Evolutionary conservation across 2,329 filamentous ascomycete genomes (phyloP).

Genomic region (Cytospora schulzeri): DNA sequence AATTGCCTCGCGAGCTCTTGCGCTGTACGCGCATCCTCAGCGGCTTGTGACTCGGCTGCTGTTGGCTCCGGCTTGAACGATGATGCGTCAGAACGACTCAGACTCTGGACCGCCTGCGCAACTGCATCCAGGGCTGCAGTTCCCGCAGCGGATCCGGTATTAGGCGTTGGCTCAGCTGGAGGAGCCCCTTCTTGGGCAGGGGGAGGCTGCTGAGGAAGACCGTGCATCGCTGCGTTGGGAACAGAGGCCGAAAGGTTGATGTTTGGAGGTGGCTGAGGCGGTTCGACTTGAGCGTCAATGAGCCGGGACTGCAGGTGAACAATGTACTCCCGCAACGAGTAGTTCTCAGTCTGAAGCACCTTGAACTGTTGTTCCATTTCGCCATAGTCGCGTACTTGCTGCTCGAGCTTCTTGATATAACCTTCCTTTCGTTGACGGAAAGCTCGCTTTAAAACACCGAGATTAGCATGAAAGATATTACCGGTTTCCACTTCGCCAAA

Average conservation of each 20-base stretch:
- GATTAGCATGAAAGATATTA: constrained; percentile 18
- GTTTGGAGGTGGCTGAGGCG: constrained; percentile 80
- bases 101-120: constrained; percentile 48
- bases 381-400: constrained; percentile 82
- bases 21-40: constrained; percentile 48
- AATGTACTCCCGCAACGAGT: constrained; percentile 87
- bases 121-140: constrained; percentile 50
- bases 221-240: constrained; percentile 16
- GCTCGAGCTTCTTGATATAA: constrained; percentile 96
- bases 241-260: constrained; percentile 61
- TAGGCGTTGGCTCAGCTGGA: constrained; percentile 27
- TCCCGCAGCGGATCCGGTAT: constrained; percentile 34
- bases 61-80: constrained; percentile 34
- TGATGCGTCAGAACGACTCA: constrained; percentile 28
- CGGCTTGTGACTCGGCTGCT: constrained; percentile 38
- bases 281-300: constrained; percentile 79
- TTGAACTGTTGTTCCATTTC: constrained; percentile 78
- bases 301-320: constrained; percentile 86
- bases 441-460: constrained; percentile 65
- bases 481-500: constrained; percentile 26
- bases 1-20: constrained; percentile 60
- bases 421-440: constrained; percentile 97
- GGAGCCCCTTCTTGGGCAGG: constrained; percentile 21
- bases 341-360: constrained; percentile 84
- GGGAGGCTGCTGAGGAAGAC: constrained; percentile 15